These are phyloP conservation scores for Triangularia setosa DNA, from an alignment of 2,329 filamentous ascomycete species.

Conservation along the genomic window DNA sequence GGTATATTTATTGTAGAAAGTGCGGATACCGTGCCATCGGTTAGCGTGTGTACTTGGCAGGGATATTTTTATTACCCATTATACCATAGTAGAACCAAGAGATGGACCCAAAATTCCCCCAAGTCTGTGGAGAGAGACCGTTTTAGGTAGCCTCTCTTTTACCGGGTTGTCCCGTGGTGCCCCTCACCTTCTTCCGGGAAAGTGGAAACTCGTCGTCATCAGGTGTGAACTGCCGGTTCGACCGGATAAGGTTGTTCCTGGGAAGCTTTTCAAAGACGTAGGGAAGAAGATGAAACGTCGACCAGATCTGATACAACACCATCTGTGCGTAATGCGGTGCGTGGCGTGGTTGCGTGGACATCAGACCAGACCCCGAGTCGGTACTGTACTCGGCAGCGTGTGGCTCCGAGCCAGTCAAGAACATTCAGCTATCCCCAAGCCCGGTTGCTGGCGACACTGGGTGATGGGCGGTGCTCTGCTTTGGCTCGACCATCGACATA, in stretches of 20 bases:
- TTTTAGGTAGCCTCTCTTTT: neutral
- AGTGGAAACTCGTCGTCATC: neutral
- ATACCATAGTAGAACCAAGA: too few relatives aligned
- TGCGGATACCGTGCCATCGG: too few relatives aligned
- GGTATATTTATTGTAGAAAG: too few relatives aligned
- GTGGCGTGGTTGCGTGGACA: neutral
- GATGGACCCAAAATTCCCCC: neutral
- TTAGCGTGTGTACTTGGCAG: too few relatives aligned
- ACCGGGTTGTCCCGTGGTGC: neutral
- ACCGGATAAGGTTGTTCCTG: neutral
- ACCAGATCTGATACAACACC: constrained; percentile 5
- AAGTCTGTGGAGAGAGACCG: neutral
- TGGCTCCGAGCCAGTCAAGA: neutral
- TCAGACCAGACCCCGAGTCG: neutral
- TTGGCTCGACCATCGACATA: neutral
- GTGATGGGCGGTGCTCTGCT: neutral
- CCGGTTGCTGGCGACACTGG: neutral
- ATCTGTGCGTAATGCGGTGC: neutral
- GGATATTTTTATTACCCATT: too few relatives aligned
- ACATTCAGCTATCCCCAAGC: too few relatives aligned
- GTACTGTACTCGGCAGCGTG: too few relatives aligned
- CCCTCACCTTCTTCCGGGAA: neutral
- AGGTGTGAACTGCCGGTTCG: neutral
- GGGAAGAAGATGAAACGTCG: constrained; percentile 6
- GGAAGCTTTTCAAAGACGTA: neutral